Conservation (phyloP, 2,329 filamentous ascomycete genomes). For the Byssothecium circinans region DNA sequence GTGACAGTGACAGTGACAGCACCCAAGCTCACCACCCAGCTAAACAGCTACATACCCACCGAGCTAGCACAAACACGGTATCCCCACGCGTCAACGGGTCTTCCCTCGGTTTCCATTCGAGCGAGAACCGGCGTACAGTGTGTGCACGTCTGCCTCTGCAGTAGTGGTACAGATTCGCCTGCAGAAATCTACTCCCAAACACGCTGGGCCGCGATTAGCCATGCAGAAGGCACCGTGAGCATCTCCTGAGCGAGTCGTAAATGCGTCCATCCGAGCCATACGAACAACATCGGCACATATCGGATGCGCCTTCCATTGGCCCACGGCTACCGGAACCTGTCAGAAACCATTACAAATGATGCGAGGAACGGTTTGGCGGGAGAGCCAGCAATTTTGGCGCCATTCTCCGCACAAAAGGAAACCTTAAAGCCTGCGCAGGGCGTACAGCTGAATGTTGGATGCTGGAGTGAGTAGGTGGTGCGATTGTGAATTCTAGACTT, state of each 20-base stretch:
- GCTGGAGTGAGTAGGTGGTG: slow-evolving; percentile 9
- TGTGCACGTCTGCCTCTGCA: not conserved
- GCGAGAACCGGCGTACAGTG: slow-evolving; percentile 21
- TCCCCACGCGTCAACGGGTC: slow-evolving; percentile 5
- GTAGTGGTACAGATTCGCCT: not conserved
- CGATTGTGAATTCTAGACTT: slow-evolving; percentile 1
- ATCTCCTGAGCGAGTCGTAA: not conserved
- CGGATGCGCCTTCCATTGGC: slow-evolving; percentile 35
- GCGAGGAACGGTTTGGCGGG: slow-evolving; percentile 4
- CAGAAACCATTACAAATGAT: slow-evolving; percentile 1
- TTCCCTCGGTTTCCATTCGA: slow-evolving; percentile 41
- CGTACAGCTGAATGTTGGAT: not conserved
- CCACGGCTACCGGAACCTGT: slow-evolving; percentile 8
- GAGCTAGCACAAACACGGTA: slow-evolving; percentile 25
- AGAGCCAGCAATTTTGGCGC: slow-evolving; percentile 18
- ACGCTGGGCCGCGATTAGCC: no score
- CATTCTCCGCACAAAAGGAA: slow-evolving; percentile 20
- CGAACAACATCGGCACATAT: slow-evolving; percentile 16
- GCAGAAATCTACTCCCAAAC: not conserved
- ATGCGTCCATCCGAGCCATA: slow-evolving; percentile 21
- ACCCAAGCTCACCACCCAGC: slow-evolving; percentile 5
- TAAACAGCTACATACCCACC: slow-evolving; percentile 8
- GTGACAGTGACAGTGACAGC: no score
- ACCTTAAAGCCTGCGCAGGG: not conserved
- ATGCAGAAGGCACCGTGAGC: not conserved